Conservation (phyloP, 805 yeast genomes). For the Hanseniaspora thailandica region DNA sequence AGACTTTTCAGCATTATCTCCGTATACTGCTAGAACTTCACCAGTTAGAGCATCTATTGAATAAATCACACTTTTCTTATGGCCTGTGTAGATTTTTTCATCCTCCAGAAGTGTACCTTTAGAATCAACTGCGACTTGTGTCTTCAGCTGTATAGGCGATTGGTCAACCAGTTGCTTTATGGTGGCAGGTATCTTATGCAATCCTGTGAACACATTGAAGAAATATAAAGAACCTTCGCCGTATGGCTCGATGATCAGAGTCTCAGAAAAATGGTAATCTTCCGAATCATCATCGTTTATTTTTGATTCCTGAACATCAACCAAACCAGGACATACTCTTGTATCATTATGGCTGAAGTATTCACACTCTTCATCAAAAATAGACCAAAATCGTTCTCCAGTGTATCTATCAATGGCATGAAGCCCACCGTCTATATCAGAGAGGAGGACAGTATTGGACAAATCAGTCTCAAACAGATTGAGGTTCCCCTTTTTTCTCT, state of each 20-base stretch:
- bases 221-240: conserved; percentile 75
- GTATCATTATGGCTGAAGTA: not conserved
- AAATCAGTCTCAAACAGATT: conserved; percentile 5
- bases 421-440: conserved; percentile 73
- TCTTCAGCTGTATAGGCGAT: conserved; percentile 67
- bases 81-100: conserved; percentile 81
- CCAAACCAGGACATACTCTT: conserved; percentile 37
- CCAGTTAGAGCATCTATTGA: conserved; percentile 68
- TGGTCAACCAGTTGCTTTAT: conserved; percentile 65
- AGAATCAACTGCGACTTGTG: conserved; percentile 35
- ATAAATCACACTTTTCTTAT: conserved; percentile 61
- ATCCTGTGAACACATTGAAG: conserved; percentile 61
- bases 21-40: conserved; percentile 56
- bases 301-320: conserved; percentile 29
- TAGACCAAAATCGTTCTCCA: conserved; percentile 68
- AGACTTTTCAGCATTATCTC: conserved; percentile 35
- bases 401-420: conserved; percentile 68
- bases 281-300: conserved; percentile 14
- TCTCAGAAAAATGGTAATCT: conserved; percentile 25
- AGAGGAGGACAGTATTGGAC: conserved; percentile 26
- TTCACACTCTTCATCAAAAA: conserved; percentile 37
- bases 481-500: conserved; percentile 5
- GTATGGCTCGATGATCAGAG: conserved; percentile 86
- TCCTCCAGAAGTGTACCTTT: conserved; percentile 32
- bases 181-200: conserved; percentile 70